Percentiles rank a stretch among this genome's conserved stretches.
These are phyloP conservation scores for Lachnellula willkommii DNA, from an alignment of 2,329 filamentous ascomycete species.

Conservation along the genomic window DNA sequence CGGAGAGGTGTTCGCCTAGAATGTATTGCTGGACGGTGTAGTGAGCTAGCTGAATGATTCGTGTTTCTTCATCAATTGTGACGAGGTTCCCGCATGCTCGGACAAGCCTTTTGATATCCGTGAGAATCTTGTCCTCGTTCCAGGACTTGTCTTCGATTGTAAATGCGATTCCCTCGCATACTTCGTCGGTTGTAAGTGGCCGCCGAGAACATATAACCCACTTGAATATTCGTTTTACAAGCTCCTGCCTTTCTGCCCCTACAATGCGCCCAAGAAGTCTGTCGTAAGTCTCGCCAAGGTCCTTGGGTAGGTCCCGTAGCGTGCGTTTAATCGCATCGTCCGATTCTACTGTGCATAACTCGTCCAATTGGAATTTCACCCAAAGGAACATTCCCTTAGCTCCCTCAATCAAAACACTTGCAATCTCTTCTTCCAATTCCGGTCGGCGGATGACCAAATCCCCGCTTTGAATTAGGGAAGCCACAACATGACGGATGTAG, in stretches of 20 bases:
- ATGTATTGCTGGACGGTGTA: constrained; percentile 10
- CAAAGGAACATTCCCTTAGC: constrained; percentile 7
- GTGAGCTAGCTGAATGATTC: constrained; percentile 8
- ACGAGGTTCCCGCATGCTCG: constrained; percentile 8
- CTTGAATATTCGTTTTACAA: constrained; percentile 11
- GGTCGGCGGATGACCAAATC: too few species aligned
- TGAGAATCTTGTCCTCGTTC: constrained; percentile 4
- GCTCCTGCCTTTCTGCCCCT: constrained; percentile 1
- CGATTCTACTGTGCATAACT: constrained; percentile 8
- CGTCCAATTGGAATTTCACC: constrained; percentile 14
- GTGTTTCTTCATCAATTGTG: constrained; percentile 2
- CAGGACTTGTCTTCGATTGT: constrained; percentile 7
- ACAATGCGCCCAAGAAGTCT: constrained; percentile 9
- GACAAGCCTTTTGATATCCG: constrained; percentile 5
- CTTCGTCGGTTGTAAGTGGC: constrained; percentile 10
- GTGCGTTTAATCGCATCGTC: constrained; percentile 7
- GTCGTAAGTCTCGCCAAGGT: constrained; percentile 13
- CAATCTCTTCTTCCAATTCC: too few species aligned
- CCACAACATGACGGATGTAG: too few species aligned
- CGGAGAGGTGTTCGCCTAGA: background rate
- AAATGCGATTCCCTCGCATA: constrained; percentile 11
- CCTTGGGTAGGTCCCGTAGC: constrained; percentile 9
- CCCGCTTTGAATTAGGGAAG: too few species aligned
- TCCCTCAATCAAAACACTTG: too few species aligned
- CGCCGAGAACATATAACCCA: constrained; percentile 11